Evolutionary conservation across 164 flowering plant species (phyloP).

Genomic region (Paratinospora sagittata): DNA sequence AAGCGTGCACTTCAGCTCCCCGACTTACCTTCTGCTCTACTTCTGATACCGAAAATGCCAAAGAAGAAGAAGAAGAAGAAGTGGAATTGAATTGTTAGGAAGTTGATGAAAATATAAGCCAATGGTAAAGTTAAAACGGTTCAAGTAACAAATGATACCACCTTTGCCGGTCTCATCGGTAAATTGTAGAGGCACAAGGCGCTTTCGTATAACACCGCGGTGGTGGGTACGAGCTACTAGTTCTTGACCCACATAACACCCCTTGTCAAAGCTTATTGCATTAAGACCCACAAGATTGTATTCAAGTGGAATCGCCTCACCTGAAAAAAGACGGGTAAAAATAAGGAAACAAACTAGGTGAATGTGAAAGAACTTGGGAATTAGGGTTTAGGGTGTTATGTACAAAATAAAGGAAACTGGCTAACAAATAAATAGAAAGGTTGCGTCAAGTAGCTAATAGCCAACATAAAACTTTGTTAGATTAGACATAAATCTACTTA

Average conservation of each 20-base stretch:
- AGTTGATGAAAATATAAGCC: background rate
- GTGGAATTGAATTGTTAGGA: background rate
- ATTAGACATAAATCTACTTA: too few relatives aligned
- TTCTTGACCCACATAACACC: conserved; percentile 97
- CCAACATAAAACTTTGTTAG: too few relatives aligned
- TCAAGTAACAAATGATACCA: conserved; percentile 7
- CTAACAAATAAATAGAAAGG: too few relatives aligned
- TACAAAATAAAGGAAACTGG: too few relatives aligned
- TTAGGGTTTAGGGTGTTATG: too few relatives aligned
- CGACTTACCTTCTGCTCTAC: conserved; percentile 52
- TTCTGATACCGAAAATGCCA: conserved; percentile 31
- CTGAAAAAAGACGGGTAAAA: conserved; percentile 22
- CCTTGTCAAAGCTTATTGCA: conserved; percentile 92
- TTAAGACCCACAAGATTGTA: conserved; percentile 82
- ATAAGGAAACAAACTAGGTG: too few relatives aligned
- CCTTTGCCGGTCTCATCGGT: conserved; percentile 48
- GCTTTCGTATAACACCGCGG: conserved; percentile 82
- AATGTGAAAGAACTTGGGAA: background rate
- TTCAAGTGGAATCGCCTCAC: conserved; percentile 91
- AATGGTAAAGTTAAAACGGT: background rate
- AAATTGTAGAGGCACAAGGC: conserved; percentile 73
- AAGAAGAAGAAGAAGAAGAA: background rate
- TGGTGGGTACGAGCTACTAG: conserved; percentile 88
- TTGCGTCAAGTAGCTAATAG: too few relatives aligned
- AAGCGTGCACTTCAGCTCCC: conserved; percentile 45